phyloP scores from a whole-genome alignment of 345 rosid species.

The Gossypium australe region DNA sequence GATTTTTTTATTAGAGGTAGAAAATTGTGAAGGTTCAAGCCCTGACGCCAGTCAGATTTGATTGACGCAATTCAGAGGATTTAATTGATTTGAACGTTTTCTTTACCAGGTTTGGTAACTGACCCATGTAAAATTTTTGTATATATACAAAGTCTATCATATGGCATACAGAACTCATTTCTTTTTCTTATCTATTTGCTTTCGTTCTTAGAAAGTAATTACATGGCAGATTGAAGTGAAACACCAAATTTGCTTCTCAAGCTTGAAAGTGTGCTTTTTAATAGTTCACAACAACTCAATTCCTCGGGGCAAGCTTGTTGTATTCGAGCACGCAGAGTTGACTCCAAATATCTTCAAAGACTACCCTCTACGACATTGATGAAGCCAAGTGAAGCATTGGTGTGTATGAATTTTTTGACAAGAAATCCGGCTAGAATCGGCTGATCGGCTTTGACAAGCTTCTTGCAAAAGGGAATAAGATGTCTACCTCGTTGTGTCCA shows the following conservation, averaged over 20 bases:
- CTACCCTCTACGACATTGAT: constrained; percentile 64
- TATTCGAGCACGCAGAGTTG: constrained; percentile 38
- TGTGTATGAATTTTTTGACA: constrained; percentile 74
- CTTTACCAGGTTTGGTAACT: too few relatives aligned
- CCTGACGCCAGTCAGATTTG: too few relatives aligned
- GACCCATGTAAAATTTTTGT: too few relatives aligned
- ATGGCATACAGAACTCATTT: not conserved
- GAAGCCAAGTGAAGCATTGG: constrained; percentile 55
- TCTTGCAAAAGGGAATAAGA: constrained; percentile 36
- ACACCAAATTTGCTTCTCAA: constrained; percentile 39
- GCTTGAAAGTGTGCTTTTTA: constrained; percentile 43
- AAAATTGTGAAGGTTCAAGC: too few relatives aligned
- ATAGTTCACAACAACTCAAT: constrained; percentile 14
- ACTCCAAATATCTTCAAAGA: constrained; percentile 56
- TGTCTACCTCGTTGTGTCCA: constrained; percentile 18
- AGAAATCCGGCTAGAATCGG: constrained; percentile 74
- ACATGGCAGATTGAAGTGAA: constrained; percentile 45
- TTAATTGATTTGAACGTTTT: too few relatives aligned
- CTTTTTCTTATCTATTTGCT: not conserved
- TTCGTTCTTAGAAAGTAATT: constrained; percentile 28
- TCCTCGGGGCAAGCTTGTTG: constrained; percentile 28
- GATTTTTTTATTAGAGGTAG: too few relatives aligned
- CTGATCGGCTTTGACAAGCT: constrained; percentile 68
- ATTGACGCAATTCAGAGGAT: too few relatives aligned
- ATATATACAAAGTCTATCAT: not conserved